These are phyloP conservation scores for Penicillium nucicola DNA, from an alignment of 495 filamentous ascomycete species.

Conservation along the genomic window DNA sequence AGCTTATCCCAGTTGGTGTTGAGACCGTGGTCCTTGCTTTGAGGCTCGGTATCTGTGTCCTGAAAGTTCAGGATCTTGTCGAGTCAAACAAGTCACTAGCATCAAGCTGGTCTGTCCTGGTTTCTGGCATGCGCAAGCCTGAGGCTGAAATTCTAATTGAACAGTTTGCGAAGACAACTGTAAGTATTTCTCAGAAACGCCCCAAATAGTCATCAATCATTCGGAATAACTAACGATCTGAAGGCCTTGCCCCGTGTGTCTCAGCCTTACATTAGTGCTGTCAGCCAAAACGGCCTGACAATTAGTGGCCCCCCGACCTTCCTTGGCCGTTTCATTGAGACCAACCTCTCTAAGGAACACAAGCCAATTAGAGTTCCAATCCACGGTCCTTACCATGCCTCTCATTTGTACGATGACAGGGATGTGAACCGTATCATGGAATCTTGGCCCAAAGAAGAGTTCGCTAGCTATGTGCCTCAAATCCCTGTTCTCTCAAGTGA, in stretches of 20 bases:
- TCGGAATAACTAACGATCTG: conserved; percentile 10
- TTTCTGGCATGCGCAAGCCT: conserved; percentile 32
- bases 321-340: conserved; percentile 54
- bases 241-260: conserved; percentile 59
- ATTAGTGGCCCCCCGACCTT: conserved; percentile 75
- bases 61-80: conserved; percentile 34
- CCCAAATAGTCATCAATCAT: conserved; percentile 33
- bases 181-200: conserved; percentile 37
- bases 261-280: conserved; percentile 71
- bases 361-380: conserved; percentile 66
- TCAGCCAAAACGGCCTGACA: conserved; percentile 65
- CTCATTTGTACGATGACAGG: conserved; percentile 61
- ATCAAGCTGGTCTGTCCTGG: conserved; percentile 38
- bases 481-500: conserved; percentile 59
- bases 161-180: conserved; percentile 35
- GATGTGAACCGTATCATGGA: conserved; percentile 62
- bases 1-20: conserved; percentile 64
- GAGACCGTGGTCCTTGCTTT: conserved; percentile 73
- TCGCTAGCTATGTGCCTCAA: conserved; percentile 45
- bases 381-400: conserved; percentile 78
- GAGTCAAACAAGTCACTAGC: conserved; percentile 21
- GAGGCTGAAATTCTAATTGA: conserved; percentile 28
- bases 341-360: conserved; percentile 47
- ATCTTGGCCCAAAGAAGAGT: conserved; percentile 25
- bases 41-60: conserved; percentile 61